Conservation (phyloP, 2,329 filamentous ascomycete species). For the Alternaria arborescens region DNA sequence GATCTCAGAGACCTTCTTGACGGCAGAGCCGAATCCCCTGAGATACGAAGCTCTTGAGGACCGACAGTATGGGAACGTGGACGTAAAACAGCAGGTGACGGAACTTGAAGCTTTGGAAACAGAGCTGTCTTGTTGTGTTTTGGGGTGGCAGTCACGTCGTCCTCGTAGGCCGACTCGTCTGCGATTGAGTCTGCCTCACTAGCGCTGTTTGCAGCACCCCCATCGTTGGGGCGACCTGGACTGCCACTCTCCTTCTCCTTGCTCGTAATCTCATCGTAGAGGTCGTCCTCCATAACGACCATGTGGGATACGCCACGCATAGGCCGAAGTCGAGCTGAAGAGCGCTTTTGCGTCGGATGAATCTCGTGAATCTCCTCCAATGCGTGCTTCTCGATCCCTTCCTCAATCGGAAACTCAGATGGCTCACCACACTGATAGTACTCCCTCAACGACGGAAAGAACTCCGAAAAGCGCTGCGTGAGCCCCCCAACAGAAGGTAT, state of each 20-base stretch:
- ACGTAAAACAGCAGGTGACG: conserved; percentile 34
- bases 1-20: conserved; percentile 40
- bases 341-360: conserved; percentile 43
- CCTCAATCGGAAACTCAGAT: conserved; percentile 46
- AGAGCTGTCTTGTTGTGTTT: conserved; percentile 27
- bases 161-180: conserved; percentile 12
- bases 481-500: conserved; percentile 57
- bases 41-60: conserved; percentile 23
- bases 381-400: conserved; percentile 50
- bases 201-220: conserved; percentile 12
- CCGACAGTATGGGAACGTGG: conserved; percentile 34
- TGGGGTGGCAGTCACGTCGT: conserved; percentile 14
- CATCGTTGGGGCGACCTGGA: conserved; percentile 15
- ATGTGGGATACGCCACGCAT: conserved; percentile 44
- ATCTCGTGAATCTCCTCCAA: conserved; percentile 44
- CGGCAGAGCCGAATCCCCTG: conserved; percentile 34
- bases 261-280: conserved; percentile 43
- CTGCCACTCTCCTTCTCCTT: conserved; percentile 27
- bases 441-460: conserved; percentile 55
- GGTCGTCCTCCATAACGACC: conserved; percentile 45
- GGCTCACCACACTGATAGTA: conserved; percentile 49
- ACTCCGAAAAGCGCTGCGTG: conserved; percentile 57
- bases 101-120: conserved; percentile 36
- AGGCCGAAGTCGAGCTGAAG: conserved; percentile 45
- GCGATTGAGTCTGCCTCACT: conserved; percentile 24